Conservation (phyloP, 345 rosid genomes). For the Lepidium sativum region DNA sequence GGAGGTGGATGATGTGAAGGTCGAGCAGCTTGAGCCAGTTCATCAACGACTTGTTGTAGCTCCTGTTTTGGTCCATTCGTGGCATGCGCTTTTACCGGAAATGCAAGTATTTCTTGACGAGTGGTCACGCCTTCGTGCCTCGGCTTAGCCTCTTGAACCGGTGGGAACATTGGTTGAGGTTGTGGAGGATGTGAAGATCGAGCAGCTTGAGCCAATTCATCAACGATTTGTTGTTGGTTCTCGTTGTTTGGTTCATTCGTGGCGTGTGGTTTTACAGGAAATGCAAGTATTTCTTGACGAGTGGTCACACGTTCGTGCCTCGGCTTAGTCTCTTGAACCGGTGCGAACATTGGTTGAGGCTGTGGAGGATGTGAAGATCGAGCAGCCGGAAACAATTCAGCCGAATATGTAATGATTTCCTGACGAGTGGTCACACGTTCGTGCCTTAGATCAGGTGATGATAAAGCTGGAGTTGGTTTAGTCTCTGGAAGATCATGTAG, state of each 20-base stretch:
- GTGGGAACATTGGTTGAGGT: background rate
- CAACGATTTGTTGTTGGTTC: background rate
- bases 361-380: background rate
- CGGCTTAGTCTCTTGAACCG: background rate
- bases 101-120: conserved; percentile 29
- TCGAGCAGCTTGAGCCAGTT: background rate
- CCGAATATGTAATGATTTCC: too few species aligned
- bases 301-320: too few species aligned
- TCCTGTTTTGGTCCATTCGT: conserved; percentile 4
- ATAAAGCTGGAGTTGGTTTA: too few species aligned
- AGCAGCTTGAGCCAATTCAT: too few species aligned
- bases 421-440: too few species aligned
- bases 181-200: background rate
- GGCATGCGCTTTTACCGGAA: conserved; percentile 11
- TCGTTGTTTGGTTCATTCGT: conserved; percentile 4
- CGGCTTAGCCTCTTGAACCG: background rate
- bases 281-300: too few species aligned
- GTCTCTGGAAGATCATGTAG: too few species aligned
- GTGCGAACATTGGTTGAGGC: background rate
- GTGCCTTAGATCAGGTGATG: too few species aligned
- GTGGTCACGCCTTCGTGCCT: conserved; percentile 4
- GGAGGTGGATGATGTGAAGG: background rate
- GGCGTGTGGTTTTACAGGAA: background rate
- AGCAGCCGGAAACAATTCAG: too few species aligned
- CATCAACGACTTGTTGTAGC: background rate